These are phyloP conservation scores for Kwoniella shivajii DNA, from an alignment of 1,284 basidiomycete species.

Conservation along the genomic window DNA sequence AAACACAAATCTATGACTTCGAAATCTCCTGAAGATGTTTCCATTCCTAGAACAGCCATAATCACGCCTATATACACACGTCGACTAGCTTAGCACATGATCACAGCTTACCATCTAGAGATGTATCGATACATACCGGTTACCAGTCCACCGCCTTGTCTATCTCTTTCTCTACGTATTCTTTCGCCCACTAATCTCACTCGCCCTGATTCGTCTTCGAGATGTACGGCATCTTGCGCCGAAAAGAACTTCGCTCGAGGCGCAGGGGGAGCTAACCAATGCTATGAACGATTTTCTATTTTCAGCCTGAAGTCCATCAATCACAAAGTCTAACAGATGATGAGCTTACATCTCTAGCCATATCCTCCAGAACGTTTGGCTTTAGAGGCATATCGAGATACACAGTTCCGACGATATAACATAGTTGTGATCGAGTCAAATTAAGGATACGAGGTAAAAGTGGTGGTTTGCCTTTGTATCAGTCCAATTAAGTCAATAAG, in stretches of 20 bases:
- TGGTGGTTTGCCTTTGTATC: slow-evolving; percentile 64
- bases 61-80: slow-evolving; percentile 64
- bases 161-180: slow-evolving; percentile 51
- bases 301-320: slow-evolving; percentile 5
- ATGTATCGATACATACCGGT: slow-evolving; percentile 70
- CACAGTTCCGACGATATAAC: slow-evolving; percentile 90
- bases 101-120: background rate
- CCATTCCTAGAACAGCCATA: slow-evolving; percentile 83
- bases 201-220: slow-evolving; percentile 94
- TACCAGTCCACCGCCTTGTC: slow-evolving; percentile 65
- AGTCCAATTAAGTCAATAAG: slow-evolving; percentile 1
- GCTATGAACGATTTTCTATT: no score
- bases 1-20: slow-evolving; percentile 88
- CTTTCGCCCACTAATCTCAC: slow-evolving; percentile 79
- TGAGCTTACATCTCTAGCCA: slow-evolving; percentile 79
- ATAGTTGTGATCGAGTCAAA: slow-evolving; percentile 77
- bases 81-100: background rate
- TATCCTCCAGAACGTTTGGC: slow-evolving; percentile 93
- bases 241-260: slow-evolving; percentile 74
- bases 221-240: slow-evolving; percentile 75
- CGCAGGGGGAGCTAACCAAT: slow-evolving; percentile 83
- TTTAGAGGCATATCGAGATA: slow-evolving; percentile 99
- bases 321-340: background rate
- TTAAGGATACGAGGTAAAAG: slow-evolving; percentile 85
- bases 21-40: slow-evolving; percentile 87